Evolutionary conservation across 257 asterid species (phyloP), one percentile per base, ranked within the genome.

Genomic region (Solanum acaule): DNA sequence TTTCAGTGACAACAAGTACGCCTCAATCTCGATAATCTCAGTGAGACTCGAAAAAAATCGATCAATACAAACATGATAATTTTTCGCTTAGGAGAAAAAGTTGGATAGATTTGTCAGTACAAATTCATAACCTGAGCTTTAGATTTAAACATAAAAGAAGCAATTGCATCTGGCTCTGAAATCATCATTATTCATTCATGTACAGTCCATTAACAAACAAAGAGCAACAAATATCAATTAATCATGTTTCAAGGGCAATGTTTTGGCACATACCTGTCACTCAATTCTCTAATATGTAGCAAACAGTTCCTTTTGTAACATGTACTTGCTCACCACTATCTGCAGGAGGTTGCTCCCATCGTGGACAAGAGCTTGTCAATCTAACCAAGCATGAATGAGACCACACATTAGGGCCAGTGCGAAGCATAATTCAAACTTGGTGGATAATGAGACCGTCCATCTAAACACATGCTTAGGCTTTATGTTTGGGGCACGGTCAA

Each of bases 201-300:
- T 70, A 49, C 85, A 84, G 49, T 40, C 6, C 34, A 40, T 49
- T 71, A 76, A 23, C 56, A 76, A 76, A 23, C 31, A 76, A 22
- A 75, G 59, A 77, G 34, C 59, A 38, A 38, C 37, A 77, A 23
- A 38, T 77, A 77, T 75, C 33, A 13, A 38, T 76, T 77, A 38
- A 40, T 23, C 59, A 40, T 23, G 61, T 23, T 77, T 77, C 6
- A 40, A 77, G 35, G 31, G 33, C 12, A 18, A 76, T 37, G 6
- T n/a, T 77, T 40, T 14, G 42, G 89, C 31, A 27, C 91, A 75
- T 93, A 96, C 99, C 98, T 97, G 99, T 98, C 98, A 96, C 85
- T 95, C 97, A 87, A 94, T 93, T 93, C 99, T 97, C 87, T 94
- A 98, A 86, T 96, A 95, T 88, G 94, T 92, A 87, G 98, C 90